phyloP scores from a whole-genome alignment of 192 early-diverging fungal genomes.

The Backusella liffmaniae region DNA sequence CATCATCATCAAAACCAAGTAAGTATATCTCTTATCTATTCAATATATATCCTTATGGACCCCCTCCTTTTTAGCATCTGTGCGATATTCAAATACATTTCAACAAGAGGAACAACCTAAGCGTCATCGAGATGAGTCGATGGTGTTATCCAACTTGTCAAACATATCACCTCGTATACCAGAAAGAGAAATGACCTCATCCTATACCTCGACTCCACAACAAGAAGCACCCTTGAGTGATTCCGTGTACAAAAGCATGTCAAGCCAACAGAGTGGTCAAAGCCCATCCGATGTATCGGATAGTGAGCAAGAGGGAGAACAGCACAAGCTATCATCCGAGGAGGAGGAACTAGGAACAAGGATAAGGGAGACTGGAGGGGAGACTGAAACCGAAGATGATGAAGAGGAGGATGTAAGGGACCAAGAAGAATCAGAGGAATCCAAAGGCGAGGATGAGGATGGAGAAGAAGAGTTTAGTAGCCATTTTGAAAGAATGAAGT shows the following conservation, averaged over 20 bases:
- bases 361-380: neutral
- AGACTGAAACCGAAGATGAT: neutral
- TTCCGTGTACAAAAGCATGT: constrained; percentile 2
- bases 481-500: constrained; percentile 16
- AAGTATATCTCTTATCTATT: neutral
- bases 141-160: constrained; percentile 2
- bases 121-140: neutral
- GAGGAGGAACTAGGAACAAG: no score
- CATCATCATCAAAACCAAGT: constrained; percentile 3
- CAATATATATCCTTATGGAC: no score
- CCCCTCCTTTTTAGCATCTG: neutral
- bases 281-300: no score
- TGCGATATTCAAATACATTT: neutral
- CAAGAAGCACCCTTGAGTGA: neutral
- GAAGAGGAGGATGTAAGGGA: neutral
- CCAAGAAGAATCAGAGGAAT: neutral
- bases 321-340: neutral
- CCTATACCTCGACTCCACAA: no score
- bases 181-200: neutral
- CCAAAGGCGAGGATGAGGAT: neutral
- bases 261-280: neutral
- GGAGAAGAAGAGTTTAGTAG: constrained; percentile 12
- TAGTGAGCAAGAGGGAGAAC: neutral
- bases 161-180: neutral
- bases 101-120: neutral